Evolutionary conservation across 345 rosid genomes (phyloP).

Genomic region (Populus davidiana): DNA sequence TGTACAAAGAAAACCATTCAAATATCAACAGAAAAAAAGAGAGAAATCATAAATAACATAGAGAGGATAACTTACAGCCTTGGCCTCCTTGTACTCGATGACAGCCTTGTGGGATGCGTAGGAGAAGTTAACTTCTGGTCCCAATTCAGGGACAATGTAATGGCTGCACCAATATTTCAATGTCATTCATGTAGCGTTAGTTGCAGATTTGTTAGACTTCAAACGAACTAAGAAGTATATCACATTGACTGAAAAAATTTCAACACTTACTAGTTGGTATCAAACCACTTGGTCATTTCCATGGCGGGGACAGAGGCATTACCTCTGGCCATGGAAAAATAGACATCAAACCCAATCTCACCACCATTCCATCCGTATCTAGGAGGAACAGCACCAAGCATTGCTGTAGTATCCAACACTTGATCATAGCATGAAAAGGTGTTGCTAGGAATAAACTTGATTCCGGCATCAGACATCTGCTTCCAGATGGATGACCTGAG

Average conservation of each 20-base stretch:
- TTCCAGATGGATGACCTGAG: conserved; percentile 90
- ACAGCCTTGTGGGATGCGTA: conserved; percentile 97
- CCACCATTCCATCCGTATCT: conserved; percentile 81
- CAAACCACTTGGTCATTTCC: conserved; percentile 99
- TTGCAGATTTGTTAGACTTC: not conserved
- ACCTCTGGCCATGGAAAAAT: conserved; percentile 98
- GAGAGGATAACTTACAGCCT: conserved; percentile 47
- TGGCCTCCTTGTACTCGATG: conserved; percentile 89
- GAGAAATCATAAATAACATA: not conserved
- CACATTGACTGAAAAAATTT: not conserved
- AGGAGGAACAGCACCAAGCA: conserved; percentile 96
- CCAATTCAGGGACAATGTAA: conserved; percentile 93
- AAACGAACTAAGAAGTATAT: not conserved
- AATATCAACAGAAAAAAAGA: not conserved
- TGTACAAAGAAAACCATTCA: not conserved
- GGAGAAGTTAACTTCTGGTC: conserved; percentile 83
- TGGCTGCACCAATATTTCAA: conserved; percentile 49
- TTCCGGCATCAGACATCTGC: conserved; percentile 79
- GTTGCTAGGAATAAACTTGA: conserved; percentile 92
- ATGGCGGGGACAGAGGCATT: conserved; percentile 93
- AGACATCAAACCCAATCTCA: conserved; percentile 78
- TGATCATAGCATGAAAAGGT: conserved; percentile 90
- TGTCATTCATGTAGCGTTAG: not conserved
- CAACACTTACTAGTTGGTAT: conserved; percentile 97
- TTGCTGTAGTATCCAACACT: conserved; percentile 83